Evolutionary conservation across 2,329 filamentous ascomycete species (phyloP), one percentile per base, ranked within the genome.

Genomic region (Alternaria infectoria): DNA sequence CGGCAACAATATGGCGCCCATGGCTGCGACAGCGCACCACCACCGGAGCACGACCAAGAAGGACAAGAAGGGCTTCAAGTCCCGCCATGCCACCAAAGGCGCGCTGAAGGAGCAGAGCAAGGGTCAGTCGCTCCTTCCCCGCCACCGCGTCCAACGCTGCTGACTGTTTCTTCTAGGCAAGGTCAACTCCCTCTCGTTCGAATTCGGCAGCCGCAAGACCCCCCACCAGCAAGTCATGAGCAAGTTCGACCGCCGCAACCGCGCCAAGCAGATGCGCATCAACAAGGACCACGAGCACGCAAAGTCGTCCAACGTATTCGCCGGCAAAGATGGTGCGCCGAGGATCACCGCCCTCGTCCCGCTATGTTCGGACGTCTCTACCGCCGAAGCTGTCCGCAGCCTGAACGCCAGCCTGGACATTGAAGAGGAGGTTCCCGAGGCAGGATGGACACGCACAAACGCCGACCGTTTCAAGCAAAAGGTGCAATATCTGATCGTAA

Each of bases 181-280:
- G 81, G 87, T 95, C 54, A 90, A 89, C 72, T 77, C 86, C 59
- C 61, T 63, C 19, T 63, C 61, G 4, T 55, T 88, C 74, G 92
- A 97, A 77, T 88, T 86, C 73, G 90, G 90, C 65, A 85, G 86
- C 73, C 89, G 95, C 76, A 96, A 93, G 81, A 97, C 95, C 15
- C 93, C 93, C 59, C 93, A 97, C 80, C 96, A 99, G 80, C 93
- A 97, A 83, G 89, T 97, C 82, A 95, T 97, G 92, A 97, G 93
- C 62, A 99, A 98, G 82, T 88, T 99, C 79, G 93, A 97, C 81
- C 91, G 96, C 64, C 90, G 93, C 73, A 98, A 99, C 81, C 93
- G 97, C 84, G 92, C 93, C 72, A 95, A 95, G 81, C 96, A 99
- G 84, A 90, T 91, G 80, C 92, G 95, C 74, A 84, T 91, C 66